Conservation (phyloP, 208 protist genomes). For the Trypanosoma theileri region DNA sequence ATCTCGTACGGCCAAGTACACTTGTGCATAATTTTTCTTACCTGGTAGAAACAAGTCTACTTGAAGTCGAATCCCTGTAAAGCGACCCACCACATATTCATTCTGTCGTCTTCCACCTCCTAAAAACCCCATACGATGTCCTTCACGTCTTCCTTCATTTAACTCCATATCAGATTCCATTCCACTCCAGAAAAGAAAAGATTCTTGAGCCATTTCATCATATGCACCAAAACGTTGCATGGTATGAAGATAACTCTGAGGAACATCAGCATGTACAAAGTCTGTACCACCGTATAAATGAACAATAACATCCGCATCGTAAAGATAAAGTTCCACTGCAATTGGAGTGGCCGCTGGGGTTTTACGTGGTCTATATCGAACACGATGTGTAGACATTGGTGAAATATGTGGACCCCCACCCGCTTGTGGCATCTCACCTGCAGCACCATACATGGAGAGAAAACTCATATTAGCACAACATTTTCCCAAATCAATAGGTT, state of each 20-base stretch:
- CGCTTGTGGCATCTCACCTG: not conserved
- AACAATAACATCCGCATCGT: slow-evolving; percentile 39
- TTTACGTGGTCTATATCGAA: not conserved
- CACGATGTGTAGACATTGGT: not conserved
- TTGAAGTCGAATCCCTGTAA: slow-evolving; percentile 49
- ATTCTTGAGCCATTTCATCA: slow-evolving; percentile 6
- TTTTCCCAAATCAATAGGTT: slow-evolving; percentile 14
- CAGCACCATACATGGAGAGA: slow-evolving; percentile 18
- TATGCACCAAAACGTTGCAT: slow-evolving; percentile 28
- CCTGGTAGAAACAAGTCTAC: slow-evolving; percentile 45
- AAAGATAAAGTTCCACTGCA: slow-evolving; percentile 40
- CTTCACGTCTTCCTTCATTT: slow-evolving; percentile 1
- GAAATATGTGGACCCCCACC: not conserved
- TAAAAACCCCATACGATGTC: slow-evolving; percentile 27
- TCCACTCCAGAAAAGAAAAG: slow-evolving; percentile 14
- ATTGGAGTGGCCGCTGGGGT: slow-evolving; percentile 13
- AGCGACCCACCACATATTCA: slow-evolving; percentile 52
- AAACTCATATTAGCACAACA: slow-evolving; percentile 20
- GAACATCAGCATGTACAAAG: slow-evolving; percentile 33
- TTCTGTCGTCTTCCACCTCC: slow-evolving; percentile 36
- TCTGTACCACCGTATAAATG: slow-evolving; percentile 57
- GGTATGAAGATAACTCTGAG: slow-evolving; percentile 27
- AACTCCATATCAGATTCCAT: slow-evolving; percentile 20
- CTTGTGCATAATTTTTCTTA: slow-evolving; percentile 42
- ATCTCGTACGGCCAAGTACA: slow-evolving; percentile 44